Evolutionary conservation across 2,329 filamentous ascomycete genomes (phyloP).

Genomic region (Neonectria hederae): DNA sequence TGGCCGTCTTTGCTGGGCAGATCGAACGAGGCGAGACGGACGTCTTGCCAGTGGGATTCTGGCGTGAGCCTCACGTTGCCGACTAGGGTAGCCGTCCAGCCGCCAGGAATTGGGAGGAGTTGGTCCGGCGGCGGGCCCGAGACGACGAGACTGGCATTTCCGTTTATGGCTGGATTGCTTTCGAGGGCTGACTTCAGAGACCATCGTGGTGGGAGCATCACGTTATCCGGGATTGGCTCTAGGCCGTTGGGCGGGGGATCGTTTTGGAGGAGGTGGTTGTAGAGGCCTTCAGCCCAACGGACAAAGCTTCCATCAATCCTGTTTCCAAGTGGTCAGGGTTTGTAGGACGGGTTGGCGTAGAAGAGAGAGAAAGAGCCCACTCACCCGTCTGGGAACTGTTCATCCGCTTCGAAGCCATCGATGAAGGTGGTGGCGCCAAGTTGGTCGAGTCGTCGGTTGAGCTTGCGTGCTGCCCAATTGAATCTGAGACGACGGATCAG

Average conservation of each 20-base stretch:
- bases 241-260: constrained; percentile 76
- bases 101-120: constrained; percentile 65
- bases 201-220: constrained; percentile 79
- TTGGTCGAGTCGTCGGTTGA: constrained; percentile 84
- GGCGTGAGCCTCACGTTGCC: constrained; percentile 81
- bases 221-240: constrained; percentile 76
- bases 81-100: constrained; percentile 66
- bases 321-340: constrained; percentile 1
- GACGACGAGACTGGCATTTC: constrained; percentile 18
- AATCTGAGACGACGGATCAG: constrained; percentile 63
- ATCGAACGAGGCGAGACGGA: constrained; percentile 77
- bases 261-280: constrained; percentile 69
- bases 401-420: constrained; percentile 86
- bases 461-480: constrained; percentile 91
- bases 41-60: constrained; percentile 87
- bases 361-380: constrained; percentile 38
- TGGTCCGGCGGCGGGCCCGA: constrained; percentile 42
- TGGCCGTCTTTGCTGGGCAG: constrained; percentile 45
- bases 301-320: constrained; percentile 86
- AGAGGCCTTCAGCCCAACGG: constrained; percentile 77
- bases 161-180: constrained; percentile 17
- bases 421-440: constrained; percentile 83
- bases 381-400: constrained; percentile 91
- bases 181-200: constrained; percentile 41
- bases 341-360: background rate